Evolutionary conservation across 2,329 filamentous ascomycete genomes (phyloP).

Genomic region (Bipolaris cookei): DNA sequence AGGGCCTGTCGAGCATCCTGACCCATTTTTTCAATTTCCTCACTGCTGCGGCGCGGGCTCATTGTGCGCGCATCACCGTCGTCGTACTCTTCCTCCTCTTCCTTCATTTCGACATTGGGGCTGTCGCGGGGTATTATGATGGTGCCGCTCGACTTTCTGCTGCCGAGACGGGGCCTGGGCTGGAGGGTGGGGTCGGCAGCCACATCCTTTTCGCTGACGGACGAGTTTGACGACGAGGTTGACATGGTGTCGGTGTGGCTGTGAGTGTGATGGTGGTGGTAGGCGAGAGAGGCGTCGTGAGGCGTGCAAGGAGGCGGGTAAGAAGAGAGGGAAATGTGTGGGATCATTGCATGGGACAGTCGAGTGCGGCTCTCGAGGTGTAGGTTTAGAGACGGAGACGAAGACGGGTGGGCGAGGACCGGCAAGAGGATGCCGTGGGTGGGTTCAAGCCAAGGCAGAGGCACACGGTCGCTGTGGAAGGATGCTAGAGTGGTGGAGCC

Average conservation of each 20-base stretch:
- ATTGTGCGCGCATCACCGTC: conserved; percentile 91
- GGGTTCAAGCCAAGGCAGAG: conserved; percentile 18
- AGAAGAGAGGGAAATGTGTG: conserved; percentile 30
- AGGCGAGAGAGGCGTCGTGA: conserved; percentile 33
- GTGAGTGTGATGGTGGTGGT: conserved; percentile 9
- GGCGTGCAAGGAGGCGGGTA: conserved; percentile 36
- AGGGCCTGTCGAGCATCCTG: conserved; percentile 74
- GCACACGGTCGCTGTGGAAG: conserved; percentile 29
- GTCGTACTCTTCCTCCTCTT: conserved; percentile 77
- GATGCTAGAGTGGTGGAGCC: conserved; percentile 29
- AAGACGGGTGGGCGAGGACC: conserved; percentile 18
- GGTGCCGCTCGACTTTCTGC: conserved; percentile 79
- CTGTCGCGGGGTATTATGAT: conserved; percentile 82
- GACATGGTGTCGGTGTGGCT: conserved; percentile 44
- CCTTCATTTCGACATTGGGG: conserved; percentile 72
- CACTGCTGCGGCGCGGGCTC: conserved; percentile 89
- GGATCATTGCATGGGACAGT: conserved; percentile 28
- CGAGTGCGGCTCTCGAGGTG: conserved; percentile 22
- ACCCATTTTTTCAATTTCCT: conserved; percentile 86
- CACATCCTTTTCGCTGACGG: conserved; percentile 48
- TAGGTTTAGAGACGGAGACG: conserved; percentile 20
- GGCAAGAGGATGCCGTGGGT: conserved; percentile 33
- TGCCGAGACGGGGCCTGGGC: conserved; percentile 70
- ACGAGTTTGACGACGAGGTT: conserved; percentile 53
- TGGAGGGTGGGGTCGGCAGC: conserved; percentile 55